Evolutionary conservation across 345 rosid species (phyloP), one percentile per base, ranked within the genome.

Genomic region (Noccaea bulbosa): DNA sequence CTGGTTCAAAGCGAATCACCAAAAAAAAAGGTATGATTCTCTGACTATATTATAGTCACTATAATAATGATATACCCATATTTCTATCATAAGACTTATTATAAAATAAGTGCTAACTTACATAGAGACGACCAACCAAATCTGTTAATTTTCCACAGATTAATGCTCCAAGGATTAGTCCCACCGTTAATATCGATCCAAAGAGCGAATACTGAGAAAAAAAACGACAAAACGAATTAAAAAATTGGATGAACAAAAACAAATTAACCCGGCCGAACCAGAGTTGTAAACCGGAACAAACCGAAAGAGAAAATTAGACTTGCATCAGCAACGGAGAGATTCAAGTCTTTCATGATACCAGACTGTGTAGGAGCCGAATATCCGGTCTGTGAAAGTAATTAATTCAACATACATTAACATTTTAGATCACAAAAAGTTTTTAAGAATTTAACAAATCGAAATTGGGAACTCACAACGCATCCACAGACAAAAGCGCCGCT

Each of bases 161-260:
- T 6, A 78, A 16, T 27, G 88, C 85, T 30, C 87, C 84, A 62
- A 82, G 7, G 54, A 81, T 76, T 54, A 71, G 70, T 16, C 91
- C 88, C 33, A 86, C 37, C 3, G 85, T 82, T 57, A 86, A 30
- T 48, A 86, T 64, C 65, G 91, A 84, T 5, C 85, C 84, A 54
- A 83, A 83, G 43, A 83, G 14, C 6, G 88, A 86, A 63, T 52
- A 86, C 86, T 81, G 77, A 52, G 11, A 22, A 7, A 41, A n/a
- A 45, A 27, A 27, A 27, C 30, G 30, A 27, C 30, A 27, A 27
- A 27, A 49, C 2, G 2, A 43, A 33, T 0, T 6, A 7, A 10
- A 48, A 24, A 24, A 40, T 12, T 7, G 6, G 41, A 4, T 27
- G 2, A 43, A 22, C n/a, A 40, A 38, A 27, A 61, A 6, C 6